phyloP scores from a whole-genome alignment of 1,284 basidiomycete species.

The Baeospora myosura region DNA sequence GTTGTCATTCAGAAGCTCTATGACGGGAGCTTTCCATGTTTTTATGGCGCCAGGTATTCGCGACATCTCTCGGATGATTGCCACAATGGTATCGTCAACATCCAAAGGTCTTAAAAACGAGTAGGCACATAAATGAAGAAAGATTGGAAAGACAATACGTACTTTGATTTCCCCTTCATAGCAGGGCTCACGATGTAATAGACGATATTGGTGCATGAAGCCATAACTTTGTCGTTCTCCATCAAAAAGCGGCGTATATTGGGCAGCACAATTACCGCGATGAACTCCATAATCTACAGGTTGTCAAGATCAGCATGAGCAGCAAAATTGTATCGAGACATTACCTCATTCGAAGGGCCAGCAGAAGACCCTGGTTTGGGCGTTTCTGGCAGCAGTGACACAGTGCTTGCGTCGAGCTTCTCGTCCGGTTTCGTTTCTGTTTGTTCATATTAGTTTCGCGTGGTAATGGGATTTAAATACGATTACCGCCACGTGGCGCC shows the following conservation, averaged over 20 bases:
- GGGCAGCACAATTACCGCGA: slow-evolving; percentile 68
- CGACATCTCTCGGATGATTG: slow-evolving; percentile 73
- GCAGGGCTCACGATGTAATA: slow-evolving; percentile 84
- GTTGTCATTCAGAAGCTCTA: slow-evolving; percentile 80
- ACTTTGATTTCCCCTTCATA: slow-evolving; percentile 68
- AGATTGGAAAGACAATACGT: slow-evolving; percentile 15
- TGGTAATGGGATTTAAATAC: background rate
- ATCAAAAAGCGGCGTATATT: slow-evolving; percentile 75
- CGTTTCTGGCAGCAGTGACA: slow-evolving; percentile 34
- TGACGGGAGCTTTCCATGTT: slow-evolving; percentile 77
- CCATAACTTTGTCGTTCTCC: slow-evolving; percentile 79
- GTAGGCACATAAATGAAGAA: background rate
- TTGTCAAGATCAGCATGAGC: background rate
- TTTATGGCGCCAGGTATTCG: slow-evolving; percentile 74
- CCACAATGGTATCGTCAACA: slow-evolving; percentile 57
- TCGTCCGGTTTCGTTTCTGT: slow-evolving; percentile 47
- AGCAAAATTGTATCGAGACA: slow-evolving; percentile 2
- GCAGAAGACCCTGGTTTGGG: slow-evolving; percentile 28
- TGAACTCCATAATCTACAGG: slow-evolving; percentile 65
- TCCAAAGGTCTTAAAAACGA: slow-evolving; percentile 52
- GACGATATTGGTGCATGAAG: slow-evolving; percentile 75
- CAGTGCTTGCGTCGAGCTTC: slow-evolving; percentile 40
- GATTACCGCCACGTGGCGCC: slow-evolving; percentile 41
- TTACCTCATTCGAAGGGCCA: slow-evolving; percentile 42
- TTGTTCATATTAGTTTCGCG: slow-evolving; percentile 12